These are phyloP conservation scores for Lipomyces yamadae DNA, from an alignment of 805 yeast genomes.

Conservation along the genomic window DNA sequence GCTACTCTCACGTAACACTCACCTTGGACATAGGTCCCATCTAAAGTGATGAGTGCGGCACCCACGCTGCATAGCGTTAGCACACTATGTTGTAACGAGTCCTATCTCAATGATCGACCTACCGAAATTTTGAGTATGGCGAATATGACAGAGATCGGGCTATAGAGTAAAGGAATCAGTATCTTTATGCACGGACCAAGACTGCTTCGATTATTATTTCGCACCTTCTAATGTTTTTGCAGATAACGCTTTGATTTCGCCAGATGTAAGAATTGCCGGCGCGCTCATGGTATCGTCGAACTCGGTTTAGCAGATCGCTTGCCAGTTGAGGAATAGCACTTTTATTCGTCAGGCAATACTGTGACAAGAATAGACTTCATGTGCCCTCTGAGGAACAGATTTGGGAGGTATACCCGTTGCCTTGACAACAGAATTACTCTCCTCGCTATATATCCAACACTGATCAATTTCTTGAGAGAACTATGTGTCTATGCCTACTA, in stretches of 20 bases:
- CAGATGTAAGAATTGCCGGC: background rate
- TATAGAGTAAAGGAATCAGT: constrained; percentile 18
- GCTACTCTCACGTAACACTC: background rate
- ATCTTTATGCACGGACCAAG: constrained; percentile 24
- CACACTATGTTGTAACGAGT: background rate
- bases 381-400: too few species aligned
- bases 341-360: background rate
- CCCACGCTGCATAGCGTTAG: constrained; percentile 62
- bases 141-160: constrained; percentile 63
- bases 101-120: background rate
- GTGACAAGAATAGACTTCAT: background rate
- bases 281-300: background rate
- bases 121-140: constrained; percentile 71
- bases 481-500: too few species aligned
- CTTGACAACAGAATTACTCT: too few species aligned
- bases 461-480: too few species aligned
- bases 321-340: background rate
- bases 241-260: constrained; percentile 18
- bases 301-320: background rate
- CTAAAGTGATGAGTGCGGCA: constrained; percentile 63
- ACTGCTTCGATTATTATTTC: background rate
- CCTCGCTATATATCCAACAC: too few species aligned
- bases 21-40: constrained; percentile 51
- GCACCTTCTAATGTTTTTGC: constrained; percentile 26
- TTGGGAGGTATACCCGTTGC: too few species aligned